These are phyloP conservation scores for Pythium phragmiticola DNA, from an alignment of 352 stramenopile genomes.

Conservation along the genomic window DNA sequence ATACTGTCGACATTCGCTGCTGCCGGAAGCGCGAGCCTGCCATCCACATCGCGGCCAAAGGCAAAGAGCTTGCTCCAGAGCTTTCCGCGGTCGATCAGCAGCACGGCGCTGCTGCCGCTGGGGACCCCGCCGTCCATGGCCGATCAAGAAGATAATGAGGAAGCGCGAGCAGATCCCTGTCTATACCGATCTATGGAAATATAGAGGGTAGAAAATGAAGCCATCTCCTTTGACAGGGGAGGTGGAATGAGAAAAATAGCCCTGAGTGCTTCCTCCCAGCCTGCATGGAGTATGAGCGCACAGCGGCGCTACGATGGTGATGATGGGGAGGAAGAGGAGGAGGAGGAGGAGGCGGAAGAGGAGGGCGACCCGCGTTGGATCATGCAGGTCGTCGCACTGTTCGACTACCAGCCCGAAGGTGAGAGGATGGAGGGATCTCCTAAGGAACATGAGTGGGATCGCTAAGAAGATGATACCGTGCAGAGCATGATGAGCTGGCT, in stretches of 20 bases:
- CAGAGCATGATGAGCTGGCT: constrained; percentile 57
- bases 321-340: too few species aligned
- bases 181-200: constrained; percentile 1
- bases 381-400: constrained; percentile 57
- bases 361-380: constrained; percentile 19
- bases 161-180: constrained; percentile 4
- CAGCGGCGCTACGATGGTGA: neutral
- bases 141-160: too few species aligned
- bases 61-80: constrained; percentile 72
- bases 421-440: too few species aligned
- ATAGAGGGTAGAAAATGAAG: neutral
- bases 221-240: constrained; percentile 2
- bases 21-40: neutral
- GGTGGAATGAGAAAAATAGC: neutral
- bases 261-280: neutral
- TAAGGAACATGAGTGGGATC: neutral
- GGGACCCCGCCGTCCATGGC: too few species aligned
- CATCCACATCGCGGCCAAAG: constrained; percentile 37
- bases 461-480: neutral
- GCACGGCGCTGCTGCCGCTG: constrained; percentile 27
- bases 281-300: constrained; percentile 5
- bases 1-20: constrained; percentile 18
- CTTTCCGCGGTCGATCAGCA: constrained; percentile 59
- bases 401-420: constrained; percentile 69
- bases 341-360: neutral